Evolutionary conservation across 2,329 filamentous ascomycete species (phyloP).

Genomic region (Colletotrichum echinochloae): DNA sequence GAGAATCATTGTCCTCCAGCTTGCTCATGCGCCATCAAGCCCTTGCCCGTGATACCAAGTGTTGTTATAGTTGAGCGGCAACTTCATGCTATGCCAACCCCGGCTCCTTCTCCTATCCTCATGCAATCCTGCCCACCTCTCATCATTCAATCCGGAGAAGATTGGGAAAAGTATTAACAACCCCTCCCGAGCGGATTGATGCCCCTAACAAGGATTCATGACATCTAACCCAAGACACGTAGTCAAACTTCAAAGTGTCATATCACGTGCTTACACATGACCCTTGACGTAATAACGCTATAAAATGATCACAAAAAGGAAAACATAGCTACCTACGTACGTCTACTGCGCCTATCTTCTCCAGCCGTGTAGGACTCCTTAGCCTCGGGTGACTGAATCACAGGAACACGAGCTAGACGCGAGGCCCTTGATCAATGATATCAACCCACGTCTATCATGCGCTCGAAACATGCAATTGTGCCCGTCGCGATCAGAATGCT

Average conservation of each 20-base stretch:
- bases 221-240: not conserved
- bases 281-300: conserved; percentile 21
- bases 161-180: too few species aligned
- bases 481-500: conserved; percentile 9
- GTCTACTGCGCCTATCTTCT: not conserved
- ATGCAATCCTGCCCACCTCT: too few species aligned
- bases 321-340: not conserved
- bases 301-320: not conserved
- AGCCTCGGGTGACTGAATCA: not conserved
- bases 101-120: too few species aligned
- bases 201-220: not conserved
- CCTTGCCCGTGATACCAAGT: not conserved
- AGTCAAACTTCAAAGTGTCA: too few species aligned
- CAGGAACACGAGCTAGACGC: not conserved
- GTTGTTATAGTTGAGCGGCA: not conserved
- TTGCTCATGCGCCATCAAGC: not conserved
- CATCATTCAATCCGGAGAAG: too few species aligned
- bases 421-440: conserved; percentile 19
- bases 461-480: conserved; percentile 18
- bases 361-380: not conserved
- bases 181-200: too few species aligned
- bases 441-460: conserved; percentile 25
- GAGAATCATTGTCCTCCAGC: not conserved
- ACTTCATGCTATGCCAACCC: not conserved
- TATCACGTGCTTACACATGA: conserved; percentile 24